Base-by-base conservation (phyloP, 2,329 filamentous ascomycete genomes). In the Pseudogymnoascus sp. region DNA sequence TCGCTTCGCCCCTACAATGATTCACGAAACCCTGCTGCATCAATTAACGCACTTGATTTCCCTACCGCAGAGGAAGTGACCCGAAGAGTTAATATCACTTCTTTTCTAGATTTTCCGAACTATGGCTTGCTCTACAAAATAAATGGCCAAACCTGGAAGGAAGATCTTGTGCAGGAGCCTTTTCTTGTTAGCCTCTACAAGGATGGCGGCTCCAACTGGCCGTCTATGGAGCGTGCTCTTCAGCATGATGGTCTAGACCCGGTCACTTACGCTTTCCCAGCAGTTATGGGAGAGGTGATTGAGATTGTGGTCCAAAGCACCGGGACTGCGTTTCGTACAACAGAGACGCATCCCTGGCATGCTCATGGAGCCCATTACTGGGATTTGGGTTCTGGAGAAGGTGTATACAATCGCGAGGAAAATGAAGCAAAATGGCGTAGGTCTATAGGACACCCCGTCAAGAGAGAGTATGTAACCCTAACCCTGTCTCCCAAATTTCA, bases 161-260 rank as follows among this genome's bases (percentile, higher is more conserved):
- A 73, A 19, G 62, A 48, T 6, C 65, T 69, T 39, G 67, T 69
- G 2, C 48, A 66, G 8, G 68, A 70, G 7, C 77, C 77, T 0
- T 78, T 77, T 63, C 72, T 79, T 2, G 73, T 78, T 19, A 67
- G 73, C 56, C 73, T 79, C 26, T 79, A 78, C 69, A 67, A 72
- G 39, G 70, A 74, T 52, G 73, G 67, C 34, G 41, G 57, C 23
- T 35, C 60, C 4, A 62, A 65, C 26, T 69, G 77, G 59, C 77
- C 77, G 2, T 70, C 74, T 62, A 76, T 76, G 66, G 69, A 71
- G 1, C 71, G 70, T 7, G 76, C 77, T 0, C 56, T 78, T 0
- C 62, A 61, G 4, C 74, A 76, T 63, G 65, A 68, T 26, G 76
- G 76, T 26, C 73, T 74, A 66, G 77, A 80, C 64, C 75, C 74